phyloP scores from a whole-genome alignment of 305 asterid species.

The Fraxinus dipetala region DNA sequence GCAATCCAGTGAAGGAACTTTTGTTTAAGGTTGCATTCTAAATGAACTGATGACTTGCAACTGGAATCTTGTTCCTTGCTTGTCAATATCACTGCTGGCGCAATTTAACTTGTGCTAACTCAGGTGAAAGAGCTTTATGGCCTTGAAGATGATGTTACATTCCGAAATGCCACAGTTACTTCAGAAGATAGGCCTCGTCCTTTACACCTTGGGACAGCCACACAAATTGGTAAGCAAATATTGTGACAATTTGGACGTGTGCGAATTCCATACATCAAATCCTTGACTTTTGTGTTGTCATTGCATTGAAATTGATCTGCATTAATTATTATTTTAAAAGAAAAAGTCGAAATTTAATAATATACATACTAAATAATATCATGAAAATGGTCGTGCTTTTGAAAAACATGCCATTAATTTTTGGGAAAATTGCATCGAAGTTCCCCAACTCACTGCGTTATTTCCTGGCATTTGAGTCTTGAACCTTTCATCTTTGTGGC shows the following conservation, averaged over 20 bases:
- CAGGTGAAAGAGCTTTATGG: constrained; percentile 96
- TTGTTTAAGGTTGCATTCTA: constrained; percentile 59
- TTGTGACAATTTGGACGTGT: constrained; percentile 6
- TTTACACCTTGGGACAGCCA: constrained; percentile 89
- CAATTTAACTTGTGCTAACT: constrained; percentile 29
- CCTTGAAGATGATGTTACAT: constrained; percentile 59
- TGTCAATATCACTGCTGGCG: neutral
- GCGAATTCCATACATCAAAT: neutral
- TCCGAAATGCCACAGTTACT: constrained; percentile 80
- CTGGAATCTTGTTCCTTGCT: constrained; percentile 7
- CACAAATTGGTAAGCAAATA: constrained; percentile 71
- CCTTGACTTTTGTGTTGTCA: neutral
- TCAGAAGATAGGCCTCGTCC: constrained; percentile 90
- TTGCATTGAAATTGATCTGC: neutral
- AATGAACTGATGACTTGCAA: constrained; percentile 17
- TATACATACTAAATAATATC: neutral
- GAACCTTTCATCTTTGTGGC: neutral
- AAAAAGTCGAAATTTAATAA: neutral
- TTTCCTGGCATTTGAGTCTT: neutral
- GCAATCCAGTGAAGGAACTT: constrained; percentile 62
- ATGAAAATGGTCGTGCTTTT: neutral
- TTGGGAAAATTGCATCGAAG: neutral
- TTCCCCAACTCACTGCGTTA: neutral
- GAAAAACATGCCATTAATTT: neutral
- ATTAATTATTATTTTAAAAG: neutral